Evolutionary conservation across 768 basidiomycete species (phyloP).

Genomic region (Russula ochroleuca): DNA sequence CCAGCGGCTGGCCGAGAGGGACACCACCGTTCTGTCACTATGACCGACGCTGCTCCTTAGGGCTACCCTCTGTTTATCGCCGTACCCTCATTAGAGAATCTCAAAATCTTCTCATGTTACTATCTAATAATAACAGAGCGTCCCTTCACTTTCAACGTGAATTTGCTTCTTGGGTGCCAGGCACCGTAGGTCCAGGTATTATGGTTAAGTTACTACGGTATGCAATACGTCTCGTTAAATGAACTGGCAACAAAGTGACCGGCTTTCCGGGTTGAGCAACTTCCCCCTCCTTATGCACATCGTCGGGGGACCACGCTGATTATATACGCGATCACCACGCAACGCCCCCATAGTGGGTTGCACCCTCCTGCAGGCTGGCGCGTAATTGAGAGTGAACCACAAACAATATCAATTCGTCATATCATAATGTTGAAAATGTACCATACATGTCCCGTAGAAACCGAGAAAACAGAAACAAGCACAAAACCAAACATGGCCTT

Average conservation of each 20-base stretch:
- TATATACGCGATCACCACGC: not conserved
- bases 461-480: not conserved
- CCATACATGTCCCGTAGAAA: slow-evolving; percentile 11
- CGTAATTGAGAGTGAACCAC: not conserved
- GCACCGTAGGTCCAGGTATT: not conserved
- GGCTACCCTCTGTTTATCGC: no score
- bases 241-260: not conserved
- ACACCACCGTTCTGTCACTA: not conserved
- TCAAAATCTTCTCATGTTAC: not conserved
- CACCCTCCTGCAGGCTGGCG: not conserved
- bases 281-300: not conserved
- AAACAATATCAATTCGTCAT: not conserved
- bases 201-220: not conserved
- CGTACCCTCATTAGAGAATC: not conserved
- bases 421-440: not conserved
- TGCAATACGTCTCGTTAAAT: not conserved
- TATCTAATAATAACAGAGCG: slow-evolving; percentile 4
- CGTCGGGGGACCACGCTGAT: not conserved
- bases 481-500: not conserved
- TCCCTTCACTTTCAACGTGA: not conserved
- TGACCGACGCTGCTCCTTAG: slow-evolving; percentile 1
- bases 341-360: not conserved
- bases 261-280: not conserved
- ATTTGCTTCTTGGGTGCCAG: not conserved
- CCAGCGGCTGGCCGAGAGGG: not conserved